Conservation (phyloP, 331 rosid genomes). For the Stylosanthes scabra region DNA sequence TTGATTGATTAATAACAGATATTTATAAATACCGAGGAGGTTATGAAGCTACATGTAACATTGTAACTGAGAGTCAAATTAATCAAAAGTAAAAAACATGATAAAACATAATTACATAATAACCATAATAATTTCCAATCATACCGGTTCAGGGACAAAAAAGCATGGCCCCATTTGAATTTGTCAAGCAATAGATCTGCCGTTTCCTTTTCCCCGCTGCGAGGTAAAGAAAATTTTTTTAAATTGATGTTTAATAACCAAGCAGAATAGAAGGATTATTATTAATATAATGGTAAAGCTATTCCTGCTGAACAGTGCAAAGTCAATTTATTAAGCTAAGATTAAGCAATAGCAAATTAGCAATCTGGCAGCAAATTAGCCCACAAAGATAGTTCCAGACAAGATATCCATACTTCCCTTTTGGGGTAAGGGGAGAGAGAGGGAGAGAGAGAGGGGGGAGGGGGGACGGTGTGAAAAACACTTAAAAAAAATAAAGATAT, state of each 20-base stretch:
- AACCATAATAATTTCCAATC: not conserved
- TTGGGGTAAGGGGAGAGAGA: not conserved
- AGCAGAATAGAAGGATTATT: conserved; percentile 5
- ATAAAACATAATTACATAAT: not conserved
- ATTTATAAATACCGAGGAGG: conserved; percentile 1
- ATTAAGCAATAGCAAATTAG: not conserved
- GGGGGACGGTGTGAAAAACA: not conserved
- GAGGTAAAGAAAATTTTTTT: conserved; percentile 34
- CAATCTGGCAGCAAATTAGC: conserved; percentile 12
- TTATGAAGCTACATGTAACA: not conserved
- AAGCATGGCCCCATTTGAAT: conserved; percentile 99
- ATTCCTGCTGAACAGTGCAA: conserved; percentile 18
- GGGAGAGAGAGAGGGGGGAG: too few species aligned
- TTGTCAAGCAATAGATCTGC: conserved; percentile 85
- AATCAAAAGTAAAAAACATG: not conserved
- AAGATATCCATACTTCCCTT: not conserved
- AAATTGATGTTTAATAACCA: conserved; percentile 27
- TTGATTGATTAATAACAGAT: conserved; percentile 25
- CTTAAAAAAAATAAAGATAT: not conserved
- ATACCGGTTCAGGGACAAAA: conserved; percentile 86
- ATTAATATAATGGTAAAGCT: not conserved
- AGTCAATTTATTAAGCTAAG: conserved; percentile 17
- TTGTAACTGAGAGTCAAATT: conserved; percentile 17
- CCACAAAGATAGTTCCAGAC: not conserved
- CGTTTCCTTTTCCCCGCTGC: conserved; percentile 94